These are phyloP conservation scores for Pharnaceum exiguum DNA, from an alignment of 148 eudicot genomes.

Conservation along the genomic window DNA sequence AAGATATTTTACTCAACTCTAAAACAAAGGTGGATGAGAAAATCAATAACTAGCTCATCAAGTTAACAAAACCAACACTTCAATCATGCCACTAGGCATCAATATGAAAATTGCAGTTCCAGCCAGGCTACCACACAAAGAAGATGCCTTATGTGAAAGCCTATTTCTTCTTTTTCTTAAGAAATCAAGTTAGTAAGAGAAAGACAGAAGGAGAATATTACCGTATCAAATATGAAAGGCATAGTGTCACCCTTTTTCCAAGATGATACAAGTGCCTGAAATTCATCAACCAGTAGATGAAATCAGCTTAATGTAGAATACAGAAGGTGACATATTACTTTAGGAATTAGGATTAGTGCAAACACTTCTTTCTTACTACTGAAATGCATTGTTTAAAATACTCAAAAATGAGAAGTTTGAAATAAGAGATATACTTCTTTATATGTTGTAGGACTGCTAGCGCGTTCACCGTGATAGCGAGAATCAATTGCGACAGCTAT, in stretches of 20 bases:
- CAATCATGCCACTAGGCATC: no score
- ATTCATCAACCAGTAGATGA: constrained; percentile 9
- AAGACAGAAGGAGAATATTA: constrained; percentile 13
- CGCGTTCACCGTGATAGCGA: constrained; percentile 98
- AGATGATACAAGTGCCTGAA: constrained; percentile 88
- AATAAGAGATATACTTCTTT: constrained; percentile 66
- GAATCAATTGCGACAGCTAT: constrained; percentile 89
- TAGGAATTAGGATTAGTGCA: neutral
- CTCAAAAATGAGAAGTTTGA: no score
- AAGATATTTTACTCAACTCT: neutral
- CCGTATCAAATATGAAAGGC: constrained; percentile 97
- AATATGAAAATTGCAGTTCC: no score
- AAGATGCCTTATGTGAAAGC: neutral
- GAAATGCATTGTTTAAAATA: no score
- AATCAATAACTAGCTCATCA: neutral
- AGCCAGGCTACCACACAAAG: neutral
- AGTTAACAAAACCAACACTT: no score
- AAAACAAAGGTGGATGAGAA: neutral
- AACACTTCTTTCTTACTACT: neutral
- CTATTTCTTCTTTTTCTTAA: constrained; percentile 1
- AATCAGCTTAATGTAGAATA: neutral
- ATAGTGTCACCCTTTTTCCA: constrained; percentile 91
- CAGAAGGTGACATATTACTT: neutral
- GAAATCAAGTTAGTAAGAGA: neutral
- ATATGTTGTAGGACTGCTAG: constrained; percentile 66